A percentile compares a stretch with the other conserved stretches of the same genome.
Conservation (phyloP, 1,284 basidiomycete species). For the Tremellales sp. region DNA sequence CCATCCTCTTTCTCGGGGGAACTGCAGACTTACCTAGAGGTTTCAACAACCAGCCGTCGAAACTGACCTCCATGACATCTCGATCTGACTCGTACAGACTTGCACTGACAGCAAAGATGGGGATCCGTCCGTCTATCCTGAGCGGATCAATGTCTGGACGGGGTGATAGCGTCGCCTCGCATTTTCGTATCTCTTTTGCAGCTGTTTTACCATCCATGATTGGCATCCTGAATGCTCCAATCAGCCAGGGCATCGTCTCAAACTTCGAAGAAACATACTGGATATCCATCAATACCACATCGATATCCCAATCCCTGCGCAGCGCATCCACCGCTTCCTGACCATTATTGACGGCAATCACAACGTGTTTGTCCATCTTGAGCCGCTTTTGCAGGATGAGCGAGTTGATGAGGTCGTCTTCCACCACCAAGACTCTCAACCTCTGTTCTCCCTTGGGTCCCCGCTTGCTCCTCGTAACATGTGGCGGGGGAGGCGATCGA, state of each 20-base stretch:
- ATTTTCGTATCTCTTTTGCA: conserved; percentile 62
- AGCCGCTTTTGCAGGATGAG: conserved; percentile 69
- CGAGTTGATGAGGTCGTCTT: conserved; percentile 70
- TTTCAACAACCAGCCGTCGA: conserved; percentile 85
- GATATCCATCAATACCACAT: conserved; percentile 78
- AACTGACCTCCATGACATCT: conserved; percentile 59
- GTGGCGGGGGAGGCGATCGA: neutral
- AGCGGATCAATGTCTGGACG: conserved; percentile 14
- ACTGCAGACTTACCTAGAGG: conserved; percentile 55
- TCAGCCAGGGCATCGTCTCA: neutral
- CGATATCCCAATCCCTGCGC: conserved; percentile 57
- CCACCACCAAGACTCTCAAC: conserved; percentile 66
- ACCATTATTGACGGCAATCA: conserved; percentile 68
- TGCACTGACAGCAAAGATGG: conserved; percentile 79
- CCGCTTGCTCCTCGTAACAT: conserved; percentile 6
- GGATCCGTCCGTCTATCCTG: conserved; percentile 64
- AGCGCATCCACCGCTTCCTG: conserved; percentile 69
- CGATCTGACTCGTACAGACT: conserved; percentile 65
- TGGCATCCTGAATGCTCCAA: conserved; percentile 61
- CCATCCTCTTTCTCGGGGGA: neutral
- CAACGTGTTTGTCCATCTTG: conserved; percentile 62
- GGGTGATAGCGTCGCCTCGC: conserved; percentile 51
- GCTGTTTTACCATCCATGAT: conserved; percentile 74
- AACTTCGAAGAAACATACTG: conserved; percentile 55
- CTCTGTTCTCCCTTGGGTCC: conserved; percentile 26